phyloP scores from a whole-genome alignment of 345 rosid species.

The Excoecaria agallocha region DNA sequence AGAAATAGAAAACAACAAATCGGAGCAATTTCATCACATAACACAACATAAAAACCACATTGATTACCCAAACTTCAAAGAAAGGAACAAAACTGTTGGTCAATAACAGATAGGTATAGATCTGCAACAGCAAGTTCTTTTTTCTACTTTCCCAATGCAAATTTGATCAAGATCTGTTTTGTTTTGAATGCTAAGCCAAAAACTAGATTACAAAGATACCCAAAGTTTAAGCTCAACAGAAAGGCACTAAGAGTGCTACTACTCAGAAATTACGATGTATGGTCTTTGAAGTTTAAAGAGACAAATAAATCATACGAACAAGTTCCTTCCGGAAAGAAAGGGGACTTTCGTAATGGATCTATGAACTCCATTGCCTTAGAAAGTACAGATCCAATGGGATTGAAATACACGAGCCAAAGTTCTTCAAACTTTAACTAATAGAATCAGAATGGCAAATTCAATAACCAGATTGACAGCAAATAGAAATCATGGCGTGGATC shows the following conservation, averaged over 20 bases:
- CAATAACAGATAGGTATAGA: background rate
- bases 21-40: background rate
- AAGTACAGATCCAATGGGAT: background rate
- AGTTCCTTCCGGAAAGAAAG: background rate
- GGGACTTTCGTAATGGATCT: background rate
- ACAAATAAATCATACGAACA: background rate
- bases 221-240: background rate
- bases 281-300: background rate
- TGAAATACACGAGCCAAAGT: background rate
- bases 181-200: background rate
- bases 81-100: background rate
- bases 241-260: background rate
- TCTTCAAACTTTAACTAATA: background rate
- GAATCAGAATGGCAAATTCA: background rate
- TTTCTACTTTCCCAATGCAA: background rate
- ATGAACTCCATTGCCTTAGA: constrained; percentile 6
- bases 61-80: background rate
- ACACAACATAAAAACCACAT: background rate
- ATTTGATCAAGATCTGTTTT: background rate
- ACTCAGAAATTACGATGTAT: background rate
- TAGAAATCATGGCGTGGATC: constrained; percentile 1
- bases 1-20: background rate
- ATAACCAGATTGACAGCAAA: constrained; percentile 1
- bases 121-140: background rate
- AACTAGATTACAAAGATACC: background rate